A percentile compares a stretch with the other conserved stretches of the same genome.
Conservation (phyloP, 208 protist genomes). For the Strigomonas oncopelti region DNA sequence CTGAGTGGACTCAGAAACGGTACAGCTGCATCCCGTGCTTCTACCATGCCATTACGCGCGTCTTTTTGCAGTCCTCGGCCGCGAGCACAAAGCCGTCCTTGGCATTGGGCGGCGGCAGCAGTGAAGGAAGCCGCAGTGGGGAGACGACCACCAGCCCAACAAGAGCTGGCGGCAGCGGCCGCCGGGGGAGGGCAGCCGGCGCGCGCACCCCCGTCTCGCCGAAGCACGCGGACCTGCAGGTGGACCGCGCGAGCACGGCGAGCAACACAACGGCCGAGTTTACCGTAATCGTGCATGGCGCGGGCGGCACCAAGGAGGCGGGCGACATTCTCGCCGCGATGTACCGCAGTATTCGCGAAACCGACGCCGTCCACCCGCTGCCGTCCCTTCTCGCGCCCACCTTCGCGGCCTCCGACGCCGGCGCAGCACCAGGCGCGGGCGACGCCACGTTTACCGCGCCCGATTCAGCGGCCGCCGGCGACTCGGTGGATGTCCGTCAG, state of each 20-base stretch:
- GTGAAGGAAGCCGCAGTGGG: slow-evolving; percentile 22
- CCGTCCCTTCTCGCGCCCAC: not conserved
- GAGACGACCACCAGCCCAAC: too few species aligned
- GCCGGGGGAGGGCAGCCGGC: too few species aligned
- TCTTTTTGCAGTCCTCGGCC: slow-evolving; percentile 52
- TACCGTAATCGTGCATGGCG: slow-evolving; percentile 31
- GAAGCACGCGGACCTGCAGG: slow-evolving; percentile 16
- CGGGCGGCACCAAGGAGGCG: slow-evolving; percentile 44
- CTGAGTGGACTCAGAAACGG: slow-evolving; percentile 38
- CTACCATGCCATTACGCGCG: slow-evolving; percentile 77
- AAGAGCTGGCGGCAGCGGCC: too few species aligned
- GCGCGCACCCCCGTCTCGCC: not conserved
- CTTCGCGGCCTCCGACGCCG: not conserved
- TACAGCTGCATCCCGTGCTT: slow-evolving; percentile 32
- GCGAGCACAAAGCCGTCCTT: slow-evolving; percentile 49
- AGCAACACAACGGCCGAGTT: slow-evolving; percentile 1
- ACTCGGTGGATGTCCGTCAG: too few species aligned
- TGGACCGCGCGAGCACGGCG: not conserved
- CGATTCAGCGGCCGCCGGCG: too few species aligned
- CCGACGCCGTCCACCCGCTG: not conserved
- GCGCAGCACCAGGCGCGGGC: too few species aligned
- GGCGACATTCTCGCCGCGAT: slow-evolving; percentile 50
- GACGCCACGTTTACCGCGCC: too few species aligned
- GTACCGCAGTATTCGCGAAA: slow-evolving; percentile 21
- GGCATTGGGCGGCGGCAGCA: slow-evolving; percentile 27